These are phyloP conservation scores for Trametes sp. DNA, from an alignment of 1,284 basidiomycete species.

Conservation along the genomic window DNA sequence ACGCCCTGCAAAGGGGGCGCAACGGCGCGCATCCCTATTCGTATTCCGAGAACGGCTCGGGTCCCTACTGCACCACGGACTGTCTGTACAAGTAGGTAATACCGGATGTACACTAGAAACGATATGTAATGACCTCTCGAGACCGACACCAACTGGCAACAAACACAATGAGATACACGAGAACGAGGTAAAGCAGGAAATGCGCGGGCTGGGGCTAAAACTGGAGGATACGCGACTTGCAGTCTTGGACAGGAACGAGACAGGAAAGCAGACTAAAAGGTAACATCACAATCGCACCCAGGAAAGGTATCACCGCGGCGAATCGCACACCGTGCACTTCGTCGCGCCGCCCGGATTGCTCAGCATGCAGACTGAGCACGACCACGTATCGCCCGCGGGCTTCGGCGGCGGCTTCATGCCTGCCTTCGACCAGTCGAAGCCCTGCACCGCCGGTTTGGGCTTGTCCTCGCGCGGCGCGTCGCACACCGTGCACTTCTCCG, in stretches of 20 bases:
- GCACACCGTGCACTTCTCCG: slow-evolving; percentile 51
- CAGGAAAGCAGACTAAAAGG: too few species aligned
- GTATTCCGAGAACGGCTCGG: slow-evolving; percentile 15
- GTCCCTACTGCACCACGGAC: slow-evolving; percentile 24
- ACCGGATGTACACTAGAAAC: slow-evolving; percentile 24
- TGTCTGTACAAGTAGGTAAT: slow-evolving; percentile 34
- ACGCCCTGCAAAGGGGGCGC: not conserved
- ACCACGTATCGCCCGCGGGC: slow-evolving; percentile 34
- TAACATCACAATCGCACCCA: too few species aligned
- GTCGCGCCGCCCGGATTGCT: slow-evolving; percentile 30
- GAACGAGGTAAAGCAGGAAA: not conserved
- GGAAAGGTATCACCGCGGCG: slow-evolving; percentile 30
- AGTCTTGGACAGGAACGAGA: too few species aligned
- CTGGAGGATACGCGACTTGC: too few species aligned
- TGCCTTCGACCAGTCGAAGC: slow-evolving; percentile 41
- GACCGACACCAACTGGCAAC: not conserved
- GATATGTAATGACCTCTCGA: slow-evolving; percentile 18
- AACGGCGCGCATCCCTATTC: slow-evolving; percentile 6
- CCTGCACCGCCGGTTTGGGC: slow-evolving; percentile 25
- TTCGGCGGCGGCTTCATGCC: slow-evolving; percentile 36
- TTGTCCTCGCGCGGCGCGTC: slow-evolving; percentile 43
- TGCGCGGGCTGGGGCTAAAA: not conserved
- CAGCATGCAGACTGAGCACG: slow-evolving; percentile 38
- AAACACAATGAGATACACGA: not conserved
- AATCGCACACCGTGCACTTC: slow-evolving; percentile 40